Evolutionary conservation across 192 early-diverging fungal species (phyloP), one percentile per base, ranked within the genome.

Genomic region (Coemansia sp.): DNA sequence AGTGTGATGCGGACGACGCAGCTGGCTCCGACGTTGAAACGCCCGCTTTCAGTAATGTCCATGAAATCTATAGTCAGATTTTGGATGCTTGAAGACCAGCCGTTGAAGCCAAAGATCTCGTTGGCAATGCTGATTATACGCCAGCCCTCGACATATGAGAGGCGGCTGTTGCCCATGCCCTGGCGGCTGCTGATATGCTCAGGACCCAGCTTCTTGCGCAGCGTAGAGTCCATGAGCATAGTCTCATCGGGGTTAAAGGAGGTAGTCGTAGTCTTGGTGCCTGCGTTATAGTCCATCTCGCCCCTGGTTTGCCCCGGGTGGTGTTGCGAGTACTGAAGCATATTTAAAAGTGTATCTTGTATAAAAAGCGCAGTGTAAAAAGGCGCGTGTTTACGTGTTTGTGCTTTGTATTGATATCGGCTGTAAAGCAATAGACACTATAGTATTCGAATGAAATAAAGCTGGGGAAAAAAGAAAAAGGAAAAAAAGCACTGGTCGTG

Each of bases 101-200:
- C 94, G 56, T 95, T 81, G 64, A 96, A 97, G 3, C 94, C 96
- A 79, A 98, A 97, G 5, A 95, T 55, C 23, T 91, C 85, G 56
- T 98, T 94, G 39, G 96, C 96, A 26, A 97, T 64, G 54, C 84
- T 85, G 35, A 91, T 89, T 29, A 81, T 83, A 24, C 82, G 86
- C 83, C 84, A 86, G 7, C 90, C 93, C 58, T 93, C 90, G 29
- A 93, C 53, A 46, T 92, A 93, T n/a, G 74, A 76, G 11, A 94
- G 69, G 19, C 83, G 83, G 0, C 60, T 58, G 60, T 78, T 78
- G 24, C 89, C 89, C 24, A 87, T 85, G 5, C 87, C 90, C 17
- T 79, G 36, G 3, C 90, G 80, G 2, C 73, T 77, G 41, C 80
- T 67, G 6, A 89, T 45, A 41, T 79, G 83, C 56, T 93, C 88